Evolutionary conservation across 1,284 basidiomycete genomes (phyloP), one percentile per base, ranked within the genome.

Genomic region (Stereum hirsutum): DNA sequence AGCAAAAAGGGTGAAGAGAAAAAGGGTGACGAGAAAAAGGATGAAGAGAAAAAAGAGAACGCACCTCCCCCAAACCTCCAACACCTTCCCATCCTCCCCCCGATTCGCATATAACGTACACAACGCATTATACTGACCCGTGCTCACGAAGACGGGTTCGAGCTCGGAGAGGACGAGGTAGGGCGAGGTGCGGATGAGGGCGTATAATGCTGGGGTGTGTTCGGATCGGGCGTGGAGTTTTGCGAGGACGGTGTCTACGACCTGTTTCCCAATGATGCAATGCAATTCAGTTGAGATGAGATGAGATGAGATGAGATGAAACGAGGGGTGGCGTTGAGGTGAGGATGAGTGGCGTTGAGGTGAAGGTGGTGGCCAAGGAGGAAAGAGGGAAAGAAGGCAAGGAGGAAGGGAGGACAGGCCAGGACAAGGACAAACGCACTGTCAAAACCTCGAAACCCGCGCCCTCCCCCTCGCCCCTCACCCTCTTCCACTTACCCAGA

Each of bases 241-340:
- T 14, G 77, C 81, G 0, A 94, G 72, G 0, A 85, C 80, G 0
- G 89, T 93, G 53, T 94, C 91, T 20, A 94, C 78, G 30, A 85
- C 73, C 81, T 88, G 52, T 15, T 17, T 39, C n/a, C 15, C 21
- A 26, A 37, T 30, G 12, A 33, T 19, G n/a, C n/a, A n/a, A n/a
- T n/a, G n/a, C n/a, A n/a, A n/a, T n/a, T n/a, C 19, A 2, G 14
- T 11, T 20, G 1, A 24, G 32, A n/a, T n/a, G n/a, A n/a, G n/a
- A n/a, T n/a, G n/a, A n/a, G n/a, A n/a, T n/a, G n/a, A n/a, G n/a
- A n/a, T n/a, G n/a, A n/a, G n/a, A n/a, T n/a, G n/a, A n/a, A n/a
- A n/a, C n/a, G n/a, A n/a, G n/a, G n/a, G n/a, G n/a, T n/a, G n/a
- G n/a, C n/a, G n/a, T n/a, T n/a, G n/a, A n/a, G n/a, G n/a, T n/a